phyloP scores from a whole-genome alignment of 768 basidiomycete genomes.

The Pleurotus citrinopileatus region DNA sequence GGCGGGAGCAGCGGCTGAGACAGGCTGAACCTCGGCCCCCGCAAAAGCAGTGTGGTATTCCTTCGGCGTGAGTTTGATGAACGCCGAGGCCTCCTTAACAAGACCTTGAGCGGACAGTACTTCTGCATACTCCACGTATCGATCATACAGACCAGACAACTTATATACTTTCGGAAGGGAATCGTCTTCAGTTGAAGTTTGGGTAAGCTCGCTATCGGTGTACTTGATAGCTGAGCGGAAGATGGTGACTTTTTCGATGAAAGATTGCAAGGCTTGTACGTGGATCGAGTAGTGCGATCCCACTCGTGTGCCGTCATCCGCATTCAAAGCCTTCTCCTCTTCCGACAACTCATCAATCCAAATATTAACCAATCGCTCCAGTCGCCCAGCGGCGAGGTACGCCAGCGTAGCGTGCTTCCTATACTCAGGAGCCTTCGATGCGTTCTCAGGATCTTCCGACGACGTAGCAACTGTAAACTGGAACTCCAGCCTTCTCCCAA shows the following conservation, averaged over 20 bases:
- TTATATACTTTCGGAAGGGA: constrained; percentile 67
- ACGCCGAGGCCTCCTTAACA: constrained; percentile 74
- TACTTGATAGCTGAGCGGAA: constrained; percentile 88
- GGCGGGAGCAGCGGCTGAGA: constrained; percentile 23
- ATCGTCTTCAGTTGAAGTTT: too few relatives aligned
- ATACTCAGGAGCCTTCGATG: constrained; percentile 43
- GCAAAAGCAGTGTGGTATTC: constrained; percentile 67
- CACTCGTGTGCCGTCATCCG: constrained; percentile 34
- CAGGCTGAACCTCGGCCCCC: constrained; percentile 36
- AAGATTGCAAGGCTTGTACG: constrained; percentile 84
- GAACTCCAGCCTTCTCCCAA: constrained; percentile 89
- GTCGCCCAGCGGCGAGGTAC: constrained; percentile 85
- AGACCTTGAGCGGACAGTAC: constrained; percentile 90
- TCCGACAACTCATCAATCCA: constrained; percentile 90
- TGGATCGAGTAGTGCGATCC: constrained; percentile 74
- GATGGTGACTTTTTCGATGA: constrained; percentile 95
- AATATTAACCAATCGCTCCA: constrained; percentile 86
- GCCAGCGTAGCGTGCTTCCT: constrained; percentile 90
- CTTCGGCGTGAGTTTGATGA: constrained; percentile 74
- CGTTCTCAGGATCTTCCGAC: constrained; percentile 42
- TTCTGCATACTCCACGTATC: constrained; percentile 95
- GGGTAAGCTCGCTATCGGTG: constrained; percentile 65
- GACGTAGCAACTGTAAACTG: constrained; percentile 61
- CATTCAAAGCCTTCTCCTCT: constrained; percentile 62
- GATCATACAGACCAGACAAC: constrained; percentile 82